phyloP scores from a whole-genome alignment of 2,329 filamentous ascomycete species.

The Ophiostoma perfectum region DNA sequence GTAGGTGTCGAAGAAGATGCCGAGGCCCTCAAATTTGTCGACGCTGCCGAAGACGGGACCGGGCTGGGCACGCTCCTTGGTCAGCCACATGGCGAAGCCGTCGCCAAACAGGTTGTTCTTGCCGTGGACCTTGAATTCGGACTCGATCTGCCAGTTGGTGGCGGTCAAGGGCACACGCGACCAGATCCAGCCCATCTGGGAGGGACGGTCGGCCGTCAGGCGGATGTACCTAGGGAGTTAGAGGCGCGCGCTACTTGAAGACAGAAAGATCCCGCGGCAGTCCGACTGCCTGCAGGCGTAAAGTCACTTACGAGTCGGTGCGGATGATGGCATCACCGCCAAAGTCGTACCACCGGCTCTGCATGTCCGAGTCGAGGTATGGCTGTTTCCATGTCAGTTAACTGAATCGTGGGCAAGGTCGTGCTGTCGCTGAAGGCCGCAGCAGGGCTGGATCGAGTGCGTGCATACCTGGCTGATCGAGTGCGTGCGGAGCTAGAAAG shows the following conservation, averaged over 20 bases:
- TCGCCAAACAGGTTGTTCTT: constrained; percentile 88
- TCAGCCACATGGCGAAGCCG: constrained; percentile 97
- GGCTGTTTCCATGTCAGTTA: constrained; percentile 50
- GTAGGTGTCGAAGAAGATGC: constrained; percentile 96
- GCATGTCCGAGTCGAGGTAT: constrained; percentile 96
- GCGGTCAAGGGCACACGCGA: constrained; percentile 90
- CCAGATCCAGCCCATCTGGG: constrained; percentile 88
- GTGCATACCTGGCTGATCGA: constrained; percentile 64
- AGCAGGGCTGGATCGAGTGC: constrained; percentile 48
- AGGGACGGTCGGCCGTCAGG: constrained; percentile 82
- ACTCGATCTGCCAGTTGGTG: constrained; percentile 97
- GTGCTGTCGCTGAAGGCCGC: neutral
- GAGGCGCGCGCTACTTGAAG: too few relatives aligned
- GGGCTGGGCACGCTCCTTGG: constrained; percentile 75
- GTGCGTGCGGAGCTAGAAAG: constrained; percentile 67
- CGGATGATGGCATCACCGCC: constrained; percentile 87
- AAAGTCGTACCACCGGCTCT: constrained; percentile 98
- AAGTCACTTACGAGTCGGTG: constrained; percentile 51
- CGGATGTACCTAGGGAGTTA: constrained; percentile 70
- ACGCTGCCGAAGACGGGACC: constrained; percentile 83
- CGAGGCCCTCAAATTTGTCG: constrained; percentile 89
- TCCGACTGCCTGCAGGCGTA: neutral
- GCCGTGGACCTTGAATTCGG: constrained; percentile 92
- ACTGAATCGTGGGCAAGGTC: neutral
- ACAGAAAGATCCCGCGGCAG: too few relatives aligned